Base-by-base conservation (phyloP, 2,329 filamentous ascomycete genomes). In the Exophiala sp. region DNA sequence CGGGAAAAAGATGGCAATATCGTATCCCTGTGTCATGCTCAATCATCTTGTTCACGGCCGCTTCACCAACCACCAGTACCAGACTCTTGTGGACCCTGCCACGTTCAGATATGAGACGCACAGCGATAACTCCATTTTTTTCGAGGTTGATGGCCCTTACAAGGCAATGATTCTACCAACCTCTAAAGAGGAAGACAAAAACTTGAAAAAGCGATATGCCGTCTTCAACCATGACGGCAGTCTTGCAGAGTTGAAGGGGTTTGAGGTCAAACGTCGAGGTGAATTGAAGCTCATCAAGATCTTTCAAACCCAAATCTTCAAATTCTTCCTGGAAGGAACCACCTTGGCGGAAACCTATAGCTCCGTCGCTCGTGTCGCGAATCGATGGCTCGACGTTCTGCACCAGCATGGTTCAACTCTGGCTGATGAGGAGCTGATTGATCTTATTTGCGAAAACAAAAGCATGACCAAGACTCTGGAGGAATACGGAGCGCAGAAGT, bases 231-330 rank as follows among this genome's bases (percentile, higher is more conserved):
- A 97, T 55, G 93, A 98, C 62, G 93, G 94, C 32, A 95, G 85
- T 67, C 75, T 98, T 45, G 93, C 93, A 11, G 93, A 98, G 66
- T 69, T 98, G 64, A 98, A 98, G 65, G 93, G 93, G 4, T 98
- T 98, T 64, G 93, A 98, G 64, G 83, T 98, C 58, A 98, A 98
- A 74, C 84, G 93, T 66, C 81, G 93, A 79, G 93, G 93, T 75
- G 93, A 98, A 71, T 74, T 98, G 60, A 98, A 98, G 72, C 83
- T 98, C 60, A 98, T 98, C 79, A 98, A 98, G 71, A 98, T 97
- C 65, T 98, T 98, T 68, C 93, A 98, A 68, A 88, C 93, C 53
- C 93, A 98, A 64, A 95, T 98, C 59, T 98, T 98, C 83, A 96
- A 95, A 66, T 97, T 98, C 70, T 98, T 98, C 72, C 74, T 98